Evolutionary conservation across 2,329 filamentous ascomycete species (phyloP).

Genomic region (Epichloe elymi): DNA sequence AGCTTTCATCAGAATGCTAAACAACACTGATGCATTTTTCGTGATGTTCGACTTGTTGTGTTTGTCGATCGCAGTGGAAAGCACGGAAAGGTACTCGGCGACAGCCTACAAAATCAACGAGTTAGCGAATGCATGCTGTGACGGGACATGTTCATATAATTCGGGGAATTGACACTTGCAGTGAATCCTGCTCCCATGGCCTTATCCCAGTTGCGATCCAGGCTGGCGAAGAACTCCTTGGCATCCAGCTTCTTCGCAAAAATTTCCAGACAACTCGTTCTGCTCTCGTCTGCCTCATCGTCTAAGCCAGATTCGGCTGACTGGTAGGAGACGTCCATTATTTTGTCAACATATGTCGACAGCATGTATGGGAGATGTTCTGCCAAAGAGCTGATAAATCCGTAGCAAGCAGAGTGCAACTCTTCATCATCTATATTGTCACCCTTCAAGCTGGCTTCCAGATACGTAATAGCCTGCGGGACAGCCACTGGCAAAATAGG

Average conservation of each 20-base stretch:
- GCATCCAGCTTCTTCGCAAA: conserved; percentile 67
- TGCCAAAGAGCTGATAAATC: conserved; percentile 65
- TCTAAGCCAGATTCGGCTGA: conserved; percentile 53
- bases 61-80: conserved; percentile 60
- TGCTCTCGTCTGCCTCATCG: conserved; percentile 48
- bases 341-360: conserved; percentile 58
- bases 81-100: conserved; percentile 54
- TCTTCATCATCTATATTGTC: conserved; percentile 44
- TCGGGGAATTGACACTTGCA: conserved; percentile 29
- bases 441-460: conserved; percentile 47
- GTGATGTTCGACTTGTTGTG: conserved; percentile 67
- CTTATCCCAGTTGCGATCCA: conserved; percentile 58
- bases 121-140: background rate
- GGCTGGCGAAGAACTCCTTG: conserved; percentile 58
- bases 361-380: conserved; percentile 85
- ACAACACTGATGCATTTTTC: conserved; percentile 60
- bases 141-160: no score
- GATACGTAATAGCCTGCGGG: conserved; percentile 56
- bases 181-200: conserved; percentile 49
- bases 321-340: conserved; percentile 58
- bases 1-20: conserved; percentile 44
- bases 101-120: conserved; percentile 36
- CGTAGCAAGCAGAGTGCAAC: conserved; percentile 71
- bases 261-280: conserved; percentile 56
- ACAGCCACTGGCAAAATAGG: conserved; percentile 68